Conservation (phyloP, 306 rosid species). For the Vigna angularis region DNA sequence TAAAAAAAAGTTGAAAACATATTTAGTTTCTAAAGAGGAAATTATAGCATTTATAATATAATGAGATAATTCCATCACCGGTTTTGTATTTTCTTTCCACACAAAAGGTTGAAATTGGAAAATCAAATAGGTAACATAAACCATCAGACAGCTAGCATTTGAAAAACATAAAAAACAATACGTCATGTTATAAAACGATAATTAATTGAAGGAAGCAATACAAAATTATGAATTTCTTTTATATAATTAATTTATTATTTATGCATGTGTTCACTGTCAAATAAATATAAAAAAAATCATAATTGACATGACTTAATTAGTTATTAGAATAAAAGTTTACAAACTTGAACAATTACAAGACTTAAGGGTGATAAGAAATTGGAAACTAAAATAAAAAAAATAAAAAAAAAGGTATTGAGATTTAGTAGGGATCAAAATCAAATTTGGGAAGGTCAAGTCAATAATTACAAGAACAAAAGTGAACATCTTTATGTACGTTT, state of each 20-base stretch:
- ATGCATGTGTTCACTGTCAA: not conserved
- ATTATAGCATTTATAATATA: too few relatives aligned
- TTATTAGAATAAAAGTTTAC: not conserved
- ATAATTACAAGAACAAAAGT: not conserved
- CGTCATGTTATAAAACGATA: not conserved
- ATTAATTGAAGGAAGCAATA: not conserved
- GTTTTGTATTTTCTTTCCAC: not conserved
- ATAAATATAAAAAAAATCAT: not conserved
- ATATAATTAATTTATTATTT: not conserved
- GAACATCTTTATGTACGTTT: not conserved
- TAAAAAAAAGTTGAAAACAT: too few relatives aligned
- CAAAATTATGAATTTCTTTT: not conserved
- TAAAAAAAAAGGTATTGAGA: not conserved
- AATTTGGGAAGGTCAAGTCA: not conserved
- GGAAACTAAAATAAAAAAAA: not conserved
- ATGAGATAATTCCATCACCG: not conserved
- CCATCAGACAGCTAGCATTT: constrained; percentile 10
- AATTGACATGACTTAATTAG: not conserved
- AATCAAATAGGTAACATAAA: not conserved
- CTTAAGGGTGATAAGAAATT: too few relatives aligned
- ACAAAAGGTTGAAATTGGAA: not conserved
- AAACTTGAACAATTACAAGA: not conserved
- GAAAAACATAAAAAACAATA: constrained; percentile 17
- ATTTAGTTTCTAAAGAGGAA: too few relatives aligned
- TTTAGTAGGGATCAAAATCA: constrained; percentile 6